Base-by-base conservation (phyloP, 495 filamentous ascomycete species). In the Daldinia bambusicola region DNA sequence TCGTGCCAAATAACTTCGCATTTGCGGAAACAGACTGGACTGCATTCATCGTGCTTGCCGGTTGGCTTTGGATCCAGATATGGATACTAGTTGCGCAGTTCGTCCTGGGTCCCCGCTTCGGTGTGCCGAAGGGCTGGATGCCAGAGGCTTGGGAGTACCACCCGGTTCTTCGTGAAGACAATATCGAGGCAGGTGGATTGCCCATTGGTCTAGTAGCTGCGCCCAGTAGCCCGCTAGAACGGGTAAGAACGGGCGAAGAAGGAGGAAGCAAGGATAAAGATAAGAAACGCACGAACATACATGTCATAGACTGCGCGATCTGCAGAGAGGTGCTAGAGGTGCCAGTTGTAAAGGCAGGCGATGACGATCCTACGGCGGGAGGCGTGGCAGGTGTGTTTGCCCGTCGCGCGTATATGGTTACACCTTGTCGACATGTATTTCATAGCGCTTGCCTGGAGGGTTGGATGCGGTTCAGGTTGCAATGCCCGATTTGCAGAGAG, bases 401-500 rank as follows among this genome's bases (percentile, higher is more conserved):
- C 26, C 83, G 95, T 61, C 86, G 93, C 53, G 80, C 84, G 60
- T 98, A 98, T 78, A 99, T 99, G 95, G 93, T 98, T 26, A 99
- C 95, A 59, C 95, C 95, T 37, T 99, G 95, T 77, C 85, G 93
- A 60, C 95, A 99, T 82, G 94, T 97, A 26, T 99, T 98, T 77
- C 95, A 99, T 76, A 96, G 91, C 52, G 83, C 87, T 56, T 99
- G 95, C 77, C 83, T 99, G 74, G 94, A 98, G 79, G 94, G 93
- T 38, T 98, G 95, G 95, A 96, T 98, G 91, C 86, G 90, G 74
- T 93, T 94, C 76, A 82, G 95, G 61, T 78, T 99, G 75, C 92
- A 95, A 80, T 99, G 95, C 84, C 95, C 95, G 6, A 97, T 97
- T 71, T 99, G 95, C 81, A 87, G 95, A 74, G 95, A 98, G 81